Base-by-base conservation (phyloP, 257 asterid genomes). In the Penstemon eatonii region DNA sequence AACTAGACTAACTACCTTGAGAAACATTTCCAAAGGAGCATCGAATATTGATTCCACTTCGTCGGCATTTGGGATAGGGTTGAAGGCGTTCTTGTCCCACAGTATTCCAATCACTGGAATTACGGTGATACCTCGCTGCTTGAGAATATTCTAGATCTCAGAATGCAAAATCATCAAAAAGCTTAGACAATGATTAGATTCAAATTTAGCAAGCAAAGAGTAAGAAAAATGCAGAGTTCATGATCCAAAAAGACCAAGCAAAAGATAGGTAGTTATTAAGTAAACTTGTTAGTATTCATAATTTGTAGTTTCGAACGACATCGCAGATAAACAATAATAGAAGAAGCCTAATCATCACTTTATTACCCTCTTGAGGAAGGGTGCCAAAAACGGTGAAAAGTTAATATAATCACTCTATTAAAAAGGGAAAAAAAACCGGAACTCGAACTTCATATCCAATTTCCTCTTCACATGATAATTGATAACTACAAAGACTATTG, bases 21-120 rank as follows among this genome's bases (percentile, higher is more conserved):
- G 93, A 83, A 92, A 89, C 92, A 87, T 89, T 66, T 86, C 88
- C 63, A 92, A 62, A 9, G 96, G 96, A 63, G 92, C 92, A 76
- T 89, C 87, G 38, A 89, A 92, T 47, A 89, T 65, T 3, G 85
- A 78, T 69, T 84, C 96, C 70, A 92, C 96, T 73, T 92, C 96
- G 52, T 85, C 86, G 13, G 87, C 74, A 76, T 86, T 89, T 41
- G 73, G 85, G 42, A 69, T 70, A 3, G 89, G 89, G 41, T 39
- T 78, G 75, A 86, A 89, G 56, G 75, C 78, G 8, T 9, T 68
- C 74, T 41, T 81, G 58, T 86, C 81, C 83, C 81, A 84, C 52
- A 92, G n/a, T 63, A 89, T 76, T 65, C 92, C 98, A 40, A 92
- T 70, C 33, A 92, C 96, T n/a, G 98, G 96, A 80, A 79, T 56